These are phyloP conservation scores for Kurtzmaniella quercitrusa DNA, from an alignment of 1,139 yeast species.

Conservation along the genomic window DNA sequence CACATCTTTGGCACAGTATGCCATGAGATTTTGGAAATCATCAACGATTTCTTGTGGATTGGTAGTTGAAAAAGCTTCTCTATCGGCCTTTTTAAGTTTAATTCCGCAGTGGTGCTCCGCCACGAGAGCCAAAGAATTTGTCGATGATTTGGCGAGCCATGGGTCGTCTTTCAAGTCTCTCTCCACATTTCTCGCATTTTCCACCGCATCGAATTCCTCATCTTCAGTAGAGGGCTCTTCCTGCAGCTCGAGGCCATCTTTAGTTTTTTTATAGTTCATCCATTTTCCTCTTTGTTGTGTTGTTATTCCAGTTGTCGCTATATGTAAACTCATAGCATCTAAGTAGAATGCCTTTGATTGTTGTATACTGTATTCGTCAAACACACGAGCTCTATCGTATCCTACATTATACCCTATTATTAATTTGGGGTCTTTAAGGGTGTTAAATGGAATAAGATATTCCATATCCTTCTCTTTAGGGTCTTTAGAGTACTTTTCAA, in stretches of 20 bases:
- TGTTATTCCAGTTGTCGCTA: conserved; percentile 89
- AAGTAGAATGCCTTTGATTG: conserved; percentile 71
- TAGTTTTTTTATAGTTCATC: conserved; percentile 54
- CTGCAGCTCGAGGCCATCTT: conserved; percentile 20
- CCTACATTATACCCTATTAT: conserved; percentile 89
- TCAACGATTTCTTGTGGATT: conserved; percentile 54
- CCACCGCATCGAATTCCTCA: conserved; percentile 9
- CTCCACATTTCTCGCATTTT: background rate
- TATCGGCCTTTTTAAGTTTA: conserved; percentile 57
- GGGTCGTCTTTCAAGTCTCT: conserved; percentile 51
- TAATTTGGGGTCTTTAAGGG: conserved; percentile 45
- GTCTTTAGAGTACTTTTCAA: conserved; percentile 45
- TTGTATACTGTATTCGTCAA: conserved; percentile 74
- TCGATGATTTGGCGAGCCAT: conserved; percentile 73
- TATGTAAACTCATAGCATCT: conserved; percentile 92
- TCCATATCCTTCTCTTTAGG: conserved; percentile 34
- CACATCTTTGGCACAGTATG: conserved; percentile 87
- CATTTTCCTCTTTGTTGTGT: conserved; percentile 85
- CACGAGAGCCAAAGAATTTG: conserved; percentile 79
- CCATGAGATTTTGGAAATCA: conserved; percentile 58
- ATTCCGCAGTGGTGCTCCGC: conserved; percentile 77
- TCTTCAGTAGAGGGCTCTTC: conserved; percentile 19
- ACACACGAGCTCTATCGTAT: conserved; percentile 81
- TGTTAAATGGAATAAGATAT: conserved; percentile 75
- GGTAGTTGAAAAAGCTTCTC: conserved; percentile 60